Evolutionary conservation across 2,329 filamentous ascomycete genomes (phyloP).

Genomic region (Hypoxylon rubiginosum): DNA sequence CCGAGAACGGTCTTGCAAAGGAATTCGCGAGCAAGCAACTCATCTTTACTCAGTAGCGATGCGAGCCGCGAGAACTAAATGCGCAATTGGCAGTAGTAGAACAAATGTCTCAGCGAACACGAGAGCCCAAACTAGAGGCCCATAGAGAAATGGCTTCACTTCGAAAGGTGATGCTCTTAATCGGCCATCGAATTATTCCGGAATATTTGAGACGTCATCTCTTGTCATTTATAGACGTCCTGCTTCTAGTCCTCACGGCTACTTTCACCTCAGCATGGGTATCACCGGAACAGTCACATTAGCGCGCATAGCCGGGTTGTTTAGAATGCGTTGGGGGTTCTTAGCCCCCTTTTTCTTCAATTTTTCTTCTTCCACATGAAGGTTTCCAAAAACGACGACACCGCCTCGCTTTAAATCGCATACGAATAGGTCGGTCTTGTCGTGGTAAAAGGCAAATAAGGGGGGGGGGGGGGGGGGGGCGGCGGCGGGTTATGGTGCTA

Average conservation of each 20-base stretch:
- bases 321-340: conserved; percentile 12
- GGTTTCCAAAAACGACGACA: conserved; percentile 7
- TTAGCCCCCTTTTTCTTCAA: conserved; percentile 4
- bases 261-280: conserved; percentile 10
- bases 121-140: background rate
- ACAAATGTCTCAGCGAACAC: background rate
- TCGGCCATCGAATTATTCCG: background rate
- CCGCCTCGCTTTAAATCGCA: conserved; percentile 10
- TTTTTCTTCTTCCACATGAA: conserved; percentile 7
- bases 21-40: conserved; percentile 52
- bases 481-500: conserved; percentile 11
- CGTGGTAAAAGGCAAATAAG: conserved; percentile 5
- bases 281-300: conserved; percentile 16
- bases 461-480: conserved; percentile 5
- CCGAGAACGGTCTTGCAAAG: conserved; percentile 56
- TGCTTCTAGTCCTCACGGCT: conserved; percentile 12
- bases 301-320: conserved; percentile 14
- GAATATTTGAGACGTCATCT: background rate
- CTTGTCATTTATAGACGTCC: conserved; percentile 6
- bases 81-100: conserved; percentile 1
- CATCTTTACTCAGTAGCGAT: conserved; percentile 35
- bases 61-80: conserved; percentile 12
- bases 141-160: conserved; percentile 1
- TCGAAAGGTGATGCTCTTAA: background rate
- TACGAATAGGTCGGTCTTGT: conserved; percentile 16